Percentiles rank a stretch among this genome's conserved stretches.
Evolutionary conservation across 139 green algal genomes (phyloP).

Genomic region (Picochlorum sp.): DNA sequence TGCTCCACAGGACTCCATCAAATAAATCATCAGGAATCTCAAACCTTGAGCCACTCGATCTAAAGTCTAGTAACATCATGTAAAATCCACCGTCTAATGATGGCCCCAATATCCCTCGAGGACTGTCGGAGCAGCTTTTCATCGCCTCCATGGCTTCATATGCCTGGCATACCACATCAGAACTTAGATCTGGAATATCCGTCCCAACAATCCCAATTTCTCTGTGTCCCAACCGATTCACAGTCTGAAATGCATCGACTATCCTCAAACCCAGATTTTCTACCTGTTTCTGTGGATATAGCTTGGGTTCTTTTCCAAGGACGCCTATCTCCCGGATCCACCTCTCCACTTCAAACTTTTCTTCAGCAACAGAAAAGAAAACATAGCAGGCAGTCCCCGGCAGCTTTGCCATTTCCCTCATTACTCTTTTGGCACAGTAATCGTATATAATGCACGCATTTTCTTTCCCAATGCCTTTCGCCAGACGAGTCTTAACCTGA

Average conservation of each 20-base stretch:
- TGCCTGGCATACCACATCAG: slow-evolving; percentile 9
- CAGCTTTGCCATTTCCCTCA: slow-evolving; percentile 13
- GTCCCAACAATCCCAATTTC: slow-evolving; percentile 46
- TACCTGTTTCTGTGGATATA: slow-evolving; percentile 24
- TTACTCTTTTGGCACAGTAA: slow-evolving; percentile 30
- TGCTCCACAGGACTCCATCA: slow-evolving; percentile 45
- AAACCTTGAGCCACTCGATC: not conserved
- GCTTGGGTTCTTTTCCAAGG: not conserved
- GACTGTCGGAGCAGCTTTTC: not conserved
- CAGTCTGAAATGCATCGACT: slow-evolving; percentile 25
- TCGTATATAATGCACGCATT: slow-evolving; percentile 42
- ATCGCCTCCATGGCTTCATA: slow-evolving; percentile 14
- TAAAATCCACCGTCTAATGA: slow-evolving; percentile 61
- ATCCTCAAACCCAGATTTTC: slow-evolving; percentile 42
- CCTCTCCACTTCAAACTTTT: slow-evolving; percentile 13
- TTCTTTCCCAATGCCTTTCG: slow-evolving; percentile 25
- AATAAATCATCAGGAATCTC: slow-evolving; percentile 8
- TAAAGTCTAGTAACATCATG: slow-evolving; percentile 9
- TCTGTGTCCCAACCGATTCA: not conserved
- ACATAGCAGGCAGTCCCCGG: not conserved
- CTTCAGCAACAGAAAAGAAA: slow-evolving; percentile 28
- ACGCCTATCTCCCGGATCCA: not conserved
- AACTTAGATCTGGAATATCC: slow-evolving; percentile 49
- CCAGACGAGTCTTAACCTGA: slow-evolving; percentile 57
- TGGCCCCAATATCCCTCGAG: slow-evolving; percentile 37